Conservation (phyloP, 192 early-diverging fungal genomes). For the Dispira parvispora region DNA sequence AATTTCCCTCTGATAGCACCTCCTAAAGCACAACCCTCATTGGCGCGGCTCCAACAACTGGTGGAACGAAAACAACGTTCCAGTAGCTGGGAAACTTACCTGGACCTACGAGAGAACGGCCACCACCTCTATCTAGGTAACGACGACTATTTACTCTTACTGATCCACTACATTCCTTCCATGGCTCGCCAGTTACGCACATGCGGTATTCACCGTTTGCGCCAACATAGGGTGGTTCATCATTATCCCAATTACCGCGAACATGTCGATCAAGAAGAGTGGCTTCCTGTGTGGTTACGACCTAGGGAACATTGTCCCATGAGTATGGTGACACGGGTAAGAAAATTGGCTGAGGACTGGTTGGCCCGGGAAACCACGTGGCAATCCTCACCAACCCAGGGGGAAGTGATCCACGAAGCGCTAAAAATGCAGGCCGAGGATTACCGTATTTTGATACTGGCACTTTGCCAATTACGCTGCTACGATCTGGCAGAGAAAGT, state of each 20-base stretch:
- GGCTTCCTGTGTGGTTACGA: neutral
- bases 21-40: too few relatives aligned
- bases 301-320: neutral
- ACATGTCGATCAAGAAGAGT: neutral
- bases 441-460: conserved; percentile 1
- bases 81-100: neutral
- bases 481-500: neutral
- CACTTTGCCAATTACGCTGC: neutral
- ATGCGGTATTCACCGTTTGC: neutral
- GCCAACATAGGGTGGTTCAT: neutral
- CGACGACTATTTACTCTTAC: neutral
- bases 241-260: neutral
- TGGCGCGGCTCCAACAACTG: too few relatives aligned
- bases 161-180: conserved; percentile 2
- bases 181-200: neutral
- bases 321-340: neutral
- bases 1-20: too few relatives aligned
- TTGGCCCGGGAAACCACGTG: neutral
- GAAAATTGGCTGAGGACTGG: conserved; percentile 1
- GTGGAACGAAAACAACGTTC: neutral
- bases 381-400: neutral
- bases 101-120: neutral
- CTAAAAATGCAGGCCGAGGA: neutral
- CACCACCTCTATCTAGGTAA: neutral
- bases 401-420: neutral